Conservation (phyloP, 2,329 filamentous ascomycete genomes). For the Leptographium procerum region DNA sequence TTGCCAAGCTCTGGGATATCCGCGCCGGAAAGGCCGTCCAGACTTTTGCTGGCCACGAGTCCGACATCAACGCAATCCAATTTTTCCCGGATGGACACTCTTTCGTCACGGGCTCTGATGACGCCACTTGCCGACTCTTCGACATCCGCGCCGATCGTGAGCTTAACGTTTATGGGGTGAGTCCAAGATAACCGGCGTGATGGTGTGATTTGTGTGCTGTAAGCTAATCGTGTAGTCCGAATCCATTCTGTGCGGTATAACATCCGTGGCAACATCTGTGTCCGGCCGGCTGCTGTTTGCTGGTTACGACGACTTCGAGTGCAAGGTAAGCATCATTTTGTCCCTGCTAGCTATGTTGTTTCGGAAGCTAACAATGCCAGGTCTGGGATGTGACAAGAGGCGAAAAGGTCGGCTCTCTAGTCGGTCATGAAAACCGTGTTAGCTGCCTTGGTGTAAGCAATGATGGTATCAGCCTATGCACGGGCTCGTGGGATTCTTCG, state of each 20-base stretch:
- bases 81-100: constrained; percentile 99
- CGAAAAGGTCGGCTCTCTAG: constrained; percentile 91
- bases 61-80: constrained; percentile 98
- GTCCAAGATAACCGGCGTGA: constrained; percentile 14
- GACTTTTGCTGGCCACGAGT: constrained; percentile 96
- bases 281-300: constrained; percentile 92
- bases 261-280: constrained; percentile 94
- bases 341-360: constrained; percentile 8
- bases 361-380: constrained; percentile 30
- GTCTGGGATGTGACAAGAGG: constrained; percentile 97
- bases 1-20: constrained; percentile 98
- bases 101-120: constrained; percentile 94
- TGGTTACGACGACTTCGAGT: constrained; percentile 98
- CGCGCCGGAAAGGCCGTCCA: constrained; percentile 96
- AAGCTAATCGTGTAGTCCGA: constrained; percentile 56
- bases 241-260: constrained; percentile 94
- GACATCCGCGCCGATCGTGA: constrained; percentile 91
- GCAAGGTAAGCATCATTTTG: constrained; percentile 59
- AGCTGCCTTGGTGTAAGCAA: constrained; percentile 98
- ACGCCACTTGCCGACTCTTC: constrained; percentile 93
- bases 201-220: background rate
- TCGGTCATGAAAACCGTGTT: constrained; percentile 96
- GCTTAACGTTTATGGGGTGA: constrained; percentile 56
- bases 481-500: constrained; percentile 97
- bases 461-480: constrained; percentile 97